These are phyloP conservation scores for Saturnispora dispora DNA, from an alignment of 805 yeast species.

Conservation along the genomic window DNA sequence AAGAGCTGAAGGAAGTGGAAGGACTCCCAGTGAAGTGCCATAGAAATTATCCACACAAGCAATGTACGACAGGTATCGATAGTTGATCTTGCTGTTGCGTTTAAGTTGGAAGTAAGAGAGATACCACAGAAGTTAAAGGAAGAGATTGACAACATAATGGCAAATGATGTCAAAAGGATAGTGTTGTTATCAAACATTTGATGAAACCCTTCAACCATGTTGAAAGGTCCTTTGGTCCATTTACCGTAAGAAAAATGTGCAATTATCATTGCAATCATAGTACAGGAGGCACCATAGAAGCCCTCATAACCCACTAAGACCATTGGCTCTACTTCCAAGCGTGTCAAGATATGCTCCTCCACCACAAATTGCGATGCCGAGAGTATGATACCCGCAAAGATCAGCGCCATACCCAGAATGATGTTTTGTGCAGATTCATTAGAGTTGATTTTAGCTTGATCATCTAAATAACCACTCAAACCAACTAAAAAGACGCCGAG, in stretches of 20 bases:
- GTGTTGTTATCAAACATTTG: constrained; percentile 37
- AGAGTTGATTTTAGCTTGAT: neutral
- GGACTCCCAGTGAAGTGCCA: constrained; percentile 65
- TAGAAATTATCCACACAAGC: constrained; percentile 65
- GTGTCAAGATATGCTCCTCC: constrained; percentile 58
- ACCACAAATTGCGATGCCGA: constrained; percentile 71
- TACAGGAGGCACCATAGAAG: constrained; percentile 45
- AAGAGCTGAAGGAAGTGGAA: constrained; percentile 52
- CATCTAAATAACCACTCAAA: constrained; percentile 44
- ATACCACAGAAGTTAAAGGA: constrained; percentile 67
- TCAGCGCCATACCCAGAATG: constrained; percentile 47
- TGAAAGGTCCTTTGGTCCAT: constrained; percentile 38
- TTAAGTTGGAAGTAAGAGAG: constrained; percentile 51
- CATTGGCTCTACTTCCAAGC: constrained; percentile 48
- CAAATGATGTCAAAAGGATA: constrained; percentile 45
- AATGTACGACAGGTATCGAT: constrained; percentile 71
- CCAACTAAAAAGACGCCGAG: constrained; percentile 69
- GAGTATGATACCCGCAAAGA: constrained; percentile 54
- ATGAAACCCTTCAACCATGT: constrained; percentile 39
- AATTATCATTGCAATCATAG: constrained; percentile 36
- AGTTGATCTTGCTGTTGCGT: constrained; percentile 74
- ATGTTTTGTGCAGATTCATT: constrained; percentile 22
- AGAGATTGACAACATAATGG: constrained; percentile 66
- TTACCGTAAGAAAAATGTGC: constrained; percentile 35
- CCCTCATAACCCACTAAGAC: constrained; percentile 71